These are phyloP conservation scores for Rhizoclosmatium globosum DNA, from an alignment of 192 early-diverging fungal genomes.

Conservation along the genomic window DNA sequence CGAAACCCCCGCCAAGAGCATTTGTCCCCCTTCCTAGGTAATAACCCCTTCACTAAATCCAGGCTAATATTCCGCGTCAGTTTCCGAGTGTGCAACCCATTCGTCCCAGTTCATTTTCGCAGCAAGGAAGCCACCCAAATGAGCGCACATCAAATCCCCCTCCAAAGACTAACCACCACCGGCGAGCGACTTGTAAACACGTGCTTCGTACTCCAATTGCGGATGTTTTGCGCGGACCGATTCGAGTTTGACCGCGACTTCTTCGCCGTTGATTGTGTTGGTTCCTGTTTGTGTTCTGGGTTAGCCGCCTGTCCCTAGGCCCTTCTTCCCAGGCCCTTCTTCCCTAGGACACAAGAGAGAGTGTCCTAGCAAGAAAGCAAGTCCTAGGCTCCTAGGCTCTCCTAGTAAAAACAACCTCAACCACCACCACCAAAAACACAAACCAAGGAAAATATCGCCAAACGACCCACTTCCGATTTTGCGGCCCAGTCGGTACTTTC, in stretches of 20 bases:
- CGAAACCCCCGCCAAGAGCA: too few relatives aligned
- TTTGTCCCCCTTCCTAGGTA: too few relatives aligned
- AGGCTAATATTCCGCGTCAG: too few relatives aligned
- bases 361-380: too few relatives aligned
- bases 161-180: conserved; percentile 69
- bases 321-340: too few relatives aligned
- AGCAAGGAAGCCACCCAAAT: too few relatives aligned
- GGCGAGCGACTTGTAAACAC: conserved; percentile 93
- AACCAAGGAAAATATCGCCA: conserved; percentile 95
- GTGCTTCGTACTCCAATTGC: conserved; percentile 96
- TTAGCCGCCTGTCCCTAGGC: background rate
- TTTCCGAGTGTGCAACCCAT: too few relatives aligned
- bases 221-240: conserved; percentile 93
- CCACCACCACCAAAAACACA: conserved; percentile 26
- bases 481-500: conserved; percentile 92
- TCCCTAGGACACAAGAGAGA: too few relatives aligned
- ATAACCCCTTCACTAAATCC: too few relatives aligned
- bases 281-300: conserved; percentile 61
- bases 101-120: too few relatives aligned
- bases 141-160: too few relatives aligned
- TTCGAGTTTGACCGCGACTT: conserved; percentile 99
- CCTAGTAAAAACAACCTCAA: conserved; percentile 2
- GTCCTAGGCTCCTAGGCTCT: too few relatives aligned
- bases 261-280: conserved; percentile 89
- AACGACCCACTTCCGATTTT: conserved; percentile 97